Conservation (phyloP, 2,329 filamentous ascomycete genomes). For the Penicillium sp. region DNA sequence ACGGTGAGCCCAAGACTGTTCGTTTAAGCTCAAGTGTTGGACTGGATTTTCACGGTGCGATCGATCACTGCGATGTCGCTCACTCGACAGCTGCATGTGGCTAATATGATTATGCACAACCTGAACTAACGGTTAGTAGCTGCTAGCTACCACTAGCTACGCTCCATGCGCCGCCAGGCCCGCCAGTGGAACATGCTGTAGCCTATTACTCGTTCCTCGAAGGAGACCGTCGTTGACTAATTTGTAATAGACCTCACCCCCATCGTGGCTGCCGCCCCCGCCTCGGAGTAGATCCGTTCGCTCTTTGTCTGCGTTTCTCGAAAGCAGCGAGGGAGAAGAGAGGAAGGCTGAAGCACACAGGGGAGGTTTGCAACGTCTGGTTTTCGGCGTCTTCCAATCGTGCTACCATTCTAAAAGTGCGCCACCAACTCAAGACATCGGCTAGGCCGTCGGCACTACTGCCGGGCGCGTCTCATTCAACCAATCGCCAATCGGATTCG, state of each 20-base stretch:
- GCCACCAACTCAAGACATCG: background rate
- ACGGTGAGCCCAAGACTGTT: background rate
- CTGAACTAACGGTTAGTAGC: background rate
- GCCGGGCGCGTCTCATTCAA: slow-evolving; percentile 6
- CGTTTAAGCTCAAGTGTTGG: background rate
- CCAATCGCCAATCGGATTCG: background rate
- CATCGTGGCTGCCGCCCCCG: slow-evolving; percentile 8
- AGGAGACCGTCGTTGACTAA: background rate
- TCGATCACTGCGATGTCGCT: background rate
- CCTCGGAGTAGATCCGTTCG: slow-evolving; percentile 7
- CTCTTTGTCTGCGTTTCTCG: slow-evolving; percentile 1
- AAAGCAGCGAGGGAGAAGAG: background rate
- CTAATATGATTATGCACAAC: background rate
- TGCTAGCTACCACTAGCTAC: background rate
- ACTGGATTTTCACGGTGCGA: background rate
- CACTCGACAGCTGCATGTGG: background rate
- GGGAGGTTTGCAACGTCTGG: background rate
- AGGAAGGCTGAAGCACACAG: background rate
- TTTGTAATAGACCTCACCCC: background rate
- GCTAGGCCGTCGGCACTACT: slow-evolving; percentile 6
- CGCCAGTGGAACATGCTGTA: background rate
- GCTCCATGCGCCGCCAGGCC: background rate
- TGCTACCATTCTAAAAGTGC: background rate
- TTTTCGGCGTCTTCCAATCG: background rate
- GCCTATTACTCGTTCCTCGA: background rate